phyloP scores from a whole-genome alignment of 129 eudicot genomes.

The Lonicera japonica region DNA sequence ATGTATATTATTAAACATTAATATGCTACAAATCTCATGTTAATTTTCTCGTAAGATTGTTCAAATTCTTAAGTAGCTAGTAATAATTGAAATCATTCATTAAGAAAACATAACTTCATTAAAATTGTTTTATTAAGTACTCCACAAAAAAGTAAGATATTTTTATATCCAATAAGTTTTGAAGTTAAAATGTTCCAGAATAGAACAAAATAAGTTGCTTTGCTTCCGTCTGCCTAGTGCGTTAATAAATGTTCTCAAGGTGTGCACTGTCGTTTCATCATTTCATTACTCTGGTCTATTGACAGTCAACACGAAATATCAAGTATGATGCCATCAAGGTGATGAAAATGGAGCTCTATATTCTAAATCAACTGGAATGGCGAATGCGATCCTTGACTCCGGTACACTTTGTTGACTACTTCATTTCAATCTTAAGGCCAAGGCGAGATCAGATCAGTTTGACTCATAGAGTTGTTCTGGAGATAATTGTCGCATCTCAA shows the following conservation, averaged over 20 bases:
- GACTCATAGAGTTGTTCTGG: neutral
- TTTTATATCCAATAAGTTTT: too few species aligned
- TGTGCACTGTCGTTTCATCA: neutral
- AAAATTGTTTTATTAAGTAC: too few species aligned
- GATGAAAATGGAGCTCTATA: conserved; percentile 10
- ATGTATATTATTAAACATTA: too few species aligned
- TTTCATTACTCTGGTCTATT: neutral
- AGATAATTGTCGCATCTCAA: conserved; percentile 1
- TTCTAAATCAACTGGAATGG: conserved; percentile 7
- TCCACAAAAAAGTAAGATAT: too few species aligned
- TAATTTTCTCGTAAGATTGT: too few species aligned
- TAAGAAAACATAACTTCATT: too few species aligned
- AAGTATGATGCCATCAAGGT: neutral
- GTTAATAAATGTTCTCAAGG: neutral
- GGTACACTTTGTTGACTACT: neutral
- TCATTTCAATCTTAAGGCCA: conserved; percentile 4
- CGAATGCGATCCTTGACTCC: conserved; percentile 1
- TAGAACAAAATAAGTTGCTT: too few species aligned
- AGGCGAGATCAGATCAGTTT: neutral
- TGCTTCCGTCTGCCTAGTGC: too few species aligned
- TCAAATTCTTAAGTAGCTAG: too few species aligned
- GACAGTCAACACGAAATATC: neutral
- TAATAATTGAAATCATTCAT: too few species aligned
- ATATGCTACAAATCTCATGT: too few species aligned
- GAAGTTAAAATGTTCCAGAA: too few species aligned